phyloP scores from a whole-genome alignment of 345 rosid species.

The Sapria himalayana region DNA sequence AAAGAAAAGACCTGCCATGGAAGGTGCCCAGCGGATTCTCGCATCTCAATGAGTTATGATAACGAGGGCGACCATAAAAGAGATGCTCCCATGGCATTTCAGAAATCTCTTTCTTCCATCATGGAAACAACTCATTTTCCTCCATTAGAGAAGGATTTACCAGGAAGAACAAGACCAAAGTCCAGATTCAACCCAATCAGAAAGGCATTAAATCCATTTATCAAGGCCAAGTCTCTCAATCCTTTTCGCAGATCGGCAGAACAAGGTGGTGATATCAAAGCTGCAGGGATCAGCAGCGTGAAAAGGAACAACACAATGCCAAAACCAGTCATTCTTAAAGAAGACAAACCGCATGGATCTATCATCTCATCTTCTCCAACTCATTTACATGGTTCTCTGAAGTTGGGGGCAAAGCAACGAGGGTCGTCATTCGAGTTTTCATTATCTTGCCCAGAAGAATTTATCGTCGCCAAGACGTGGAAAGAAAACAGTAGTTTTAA shows the following conservation, averaged over 20 bases:
- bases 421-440: slow-evolving; percentile 48
- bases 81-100: slow-evolving; percentile 17
- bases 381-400: slow-evolving; percentile 62
- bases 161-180: slow-evolving; percentile 34
- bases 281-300: slow-evolving; percentile 10
- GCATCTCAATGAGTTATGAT: too few species aligned
- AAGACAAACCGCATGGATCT: slow-evolving; percentile 14
- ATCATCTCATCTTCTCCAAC: slow-evolving; percentile 36
- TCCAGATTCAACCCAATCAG: slow-evolving; percentile 37
- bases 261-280: slow-evolving; percentile 16
- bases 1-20: too few species aligned
- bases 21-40: too few species aligned
- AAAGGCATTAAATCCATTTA: slow-evolving; percentile 69
- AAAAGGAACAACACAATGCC: slow-evolving; percentile 15
- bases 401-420: slow-evolving; percentile 37
- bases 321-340: slow-evolving; percentile 19
- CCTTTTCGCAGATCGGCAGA: slow-evolving; percentile 28
- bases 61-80: slow-evolving; percentile 19
- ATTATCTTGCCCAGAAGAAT: slow-evolving; percentile 35
- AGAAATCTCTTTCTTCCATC: slow-evolving; percentile 34
- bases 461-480: slow-evolving; percentile 53
- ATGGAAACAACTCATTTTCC: slow-evolving; percentile 22
- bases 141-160: slow-evolving; percentile 24
- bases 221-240: slow-evolving; percentile 54
- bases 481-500: slow-evolving; percentile 33